Conservation (phyloP, 1,284 basidiomycete species). For the Caloboletus inedulis region DNA sequence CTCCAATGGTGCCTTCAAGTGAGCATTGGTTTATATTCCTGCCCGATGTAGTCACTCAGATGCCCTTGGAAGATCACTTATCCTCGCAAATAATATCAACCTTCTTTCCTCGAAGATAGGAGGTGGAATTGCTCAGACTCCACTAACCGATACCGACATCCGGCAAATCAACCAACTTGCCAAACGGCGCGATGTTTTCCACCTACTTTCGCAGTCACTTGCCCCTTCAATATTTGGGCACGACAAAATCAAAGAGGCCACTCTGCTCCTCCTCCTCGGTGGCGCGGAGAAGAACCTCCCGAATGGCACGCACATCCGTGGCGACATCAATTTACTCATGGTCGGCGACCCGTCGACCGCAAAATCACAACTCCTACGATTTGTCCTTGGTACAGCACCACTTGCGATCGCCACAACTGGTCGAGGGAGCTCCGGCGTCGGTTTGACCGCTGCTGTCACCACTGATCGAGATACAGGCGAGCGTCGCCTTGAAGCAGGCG, state of each 20-base stretch:
- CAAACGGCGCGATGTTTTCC: slow-evolving; percentile 84
- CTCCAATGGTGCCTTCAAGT: slow-evolving; percentile 89
- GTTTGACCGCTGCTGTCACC: slow-evolving; percentile 99
- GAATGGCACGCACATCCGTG: slow-evolving; percentile 98
- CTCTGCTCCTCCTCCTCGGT: slow-evolving; percentile 89
- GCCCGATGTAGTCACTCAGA: slow-evolving; percentile 7
- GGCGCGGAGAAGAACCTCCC: slow-evolving; percentile 97
- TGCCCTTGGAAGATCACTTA: slow-evolving; percentile 66
- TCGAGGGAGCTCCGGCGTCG: slow-evolving; percentile 95
- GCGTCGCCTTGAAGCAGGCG: slow-evolving; percentile 93
- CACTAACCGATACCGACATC: slow-evolving; percentile 92
- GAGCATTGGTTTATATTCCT: slow-evolving; percentile 34
- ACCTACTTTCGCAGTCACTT: slow-evolving; percentile 88
- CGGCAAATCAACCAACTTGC: slow-evolving; percentile 95
- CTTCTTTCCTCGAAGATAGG: slow-evolving; percentile 96
- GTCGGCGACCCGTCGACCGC: slow-evolving; percentile 98
- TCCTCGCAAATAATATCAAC: slow-evolving; percentile 95
- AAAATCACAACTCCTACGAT: slow-evolving; percentile 95
- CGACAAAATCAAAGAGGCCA: slow-evolving; percentile 93
- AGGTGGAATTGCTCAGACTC: slow-evolving; percentile 92
- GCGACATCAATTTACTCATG: slow-evolving; percentile 99
- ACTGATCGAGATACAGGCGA: slow-evolving; percentile 98
- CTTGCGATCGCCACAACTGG: slow-evolving; percentile 98
- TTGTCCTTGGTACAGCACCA: slow-evolving; percentile 94
- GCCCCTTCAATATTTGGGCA: slow-evolving; percentile 98